Evolutionary conservation across 75 land plant genomes (phyloP), one percentile per base, ranked within the genome.

Genomic region (Picea glauca): DNA sequence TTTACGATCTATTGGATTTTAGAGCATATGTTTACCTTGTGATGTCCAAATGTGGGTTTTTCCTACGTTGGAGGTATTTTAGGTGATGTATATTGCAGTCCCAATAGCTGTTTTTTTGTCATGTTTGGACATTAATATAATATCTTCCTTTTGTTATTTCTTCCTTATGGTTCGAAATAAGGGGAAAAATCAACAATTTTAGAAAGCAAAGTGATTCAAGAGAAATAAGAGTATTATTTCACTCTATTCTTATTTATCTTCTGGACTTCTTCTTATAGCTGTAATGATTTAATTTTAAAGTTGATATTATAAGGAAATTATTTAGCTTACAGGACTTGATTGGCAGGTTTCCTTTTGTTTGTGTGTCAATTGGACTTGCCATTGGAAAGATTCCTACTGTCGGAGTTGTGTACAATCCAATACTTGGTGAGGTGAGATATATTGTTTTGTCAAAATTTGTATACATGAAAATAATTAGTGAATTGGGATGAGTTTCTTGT

Each of bases 341-440:
- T 70, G 80, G 58, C 74, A 91, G 96, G 82, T 96, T 86, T 65
- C 99, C 99, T 9, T 96, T 96, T 84, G 99, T 96, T 35, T 96
- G 99, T 83, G 89, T 94, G 17, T 96, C 99, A 54, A 96, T 96
- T 80, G 99, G 97, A 58, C 88, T 96, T n/a, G 85, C 90, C 3
- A 92, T 96, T 72, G 76, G 77, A 64, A 90, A 92, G 80, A 77
- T 86, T 60, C 98, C 95, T 15, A 75, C 78, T 0, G 90, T 96
- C 62, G 99, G 98, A 75, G 99, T 96, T 77, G 92, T 96, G 0
- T 96, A 94, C 88, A 96, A 94, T 79, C 99, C 98, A 6, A 94
- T 96, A 46, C 66, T 96, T 6, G 86, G 88, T 82, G 99, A 96
- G 98, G 98, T 95, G 74, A 78, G 83, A 26, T 17, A 68, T 8